These are phyloP conservation scores for Pyropia yezoensis DNA, from an alignment of 23 red algal species.

Conservation along the genomic window DNA sequence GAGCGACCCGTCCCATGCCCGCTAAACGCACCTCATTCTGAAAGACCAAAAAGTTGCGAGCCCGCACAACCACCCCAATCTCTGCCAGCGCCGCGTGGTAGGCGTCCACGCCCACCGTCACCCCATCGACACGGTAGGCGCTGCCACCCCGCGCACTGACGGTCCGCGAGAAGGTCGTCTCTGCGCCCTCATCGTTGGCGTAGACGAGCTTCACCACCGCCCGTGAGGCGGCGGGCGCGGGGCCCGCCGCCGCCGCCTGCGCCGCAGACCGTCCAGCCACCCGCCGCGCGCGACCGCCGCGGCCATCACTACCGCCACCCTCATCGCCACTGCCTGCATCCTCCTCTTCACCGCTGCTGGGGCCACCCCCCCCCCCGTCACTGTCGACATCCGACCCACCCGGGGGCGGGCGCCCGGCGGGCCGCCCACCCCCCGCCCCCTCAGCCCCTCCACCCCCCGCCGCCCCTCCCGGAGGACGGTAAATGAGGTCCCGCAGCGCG, in stretches of 20 bases:
- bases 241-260: conserved; percentile 5
- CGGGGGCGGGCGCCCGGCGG: neutral
- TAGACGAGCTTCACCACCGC: conserved; percentile 61
- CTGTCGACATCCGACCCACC: neutral
- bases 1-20: neutral
- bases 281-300: too few species aligned
- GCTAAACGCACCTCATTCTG: conserved; percentile 65
- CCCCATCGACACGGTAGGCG: conserved; percentile 61
- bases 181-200: conserved; percentile 16
- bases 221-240: conserved; percentile 13
- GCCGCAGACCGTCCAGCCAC: too few species aligned
- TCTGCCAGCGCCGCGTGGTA: conserved; percentile 55
- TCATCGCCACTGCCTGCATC: too few species aligned
- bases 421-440: neutral
- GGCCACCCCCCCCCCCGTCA: neutral
- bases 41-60: conserved; percentile 94
- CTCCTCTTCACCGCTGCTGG: too few species aligned
- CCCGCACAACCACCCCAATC: conserved; percentile 56
- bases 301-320: too few species aligned
- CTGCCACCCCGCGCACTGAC: conserved; percentile 36
- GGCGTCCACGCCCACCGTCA: conserved; percentile 27
- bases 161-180: conserved; percentile 59
- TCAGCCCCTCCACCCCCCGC: neutral
- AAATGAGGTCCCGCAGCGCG: conserved; percentile 69
- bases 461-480: conserved; percentile 10